A percentile compares a stretch with the other conserved stretches of the same genome.
phyloP scores from a whole-genome alignment of 495 filamentous ascomycete species.

The Astrothelium subdiscretum region DNA sequence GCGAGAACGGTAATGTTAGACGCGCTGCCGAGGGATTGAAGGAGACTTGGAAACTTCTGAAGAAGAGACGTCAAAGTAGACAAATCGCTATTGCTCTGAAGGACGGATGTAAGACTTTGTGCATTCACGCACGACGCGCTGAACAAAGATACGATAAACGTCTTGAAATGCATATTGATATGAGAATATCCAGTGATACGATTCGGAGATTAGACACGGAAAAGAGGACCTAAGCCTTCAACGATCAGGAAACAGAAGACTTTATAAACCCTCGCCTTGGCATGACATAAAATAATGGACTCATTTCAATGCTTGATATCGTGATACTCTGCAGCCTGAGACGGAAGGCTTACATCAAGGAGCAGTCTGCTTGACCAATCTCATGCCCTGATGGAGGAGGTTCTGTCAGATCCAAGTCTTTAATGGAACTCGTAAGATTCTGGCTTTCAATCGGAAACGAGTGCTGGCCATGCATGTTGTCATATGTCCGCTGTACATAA shows the following conservation, averaged over 20 bases:
- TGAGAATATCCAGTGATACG: too few species aligned
- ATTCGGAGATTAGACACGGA: too few species aligned
- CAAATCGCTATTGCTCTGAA: slow-evolving; percentile 29
- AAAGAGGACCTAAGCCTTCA: background rate
- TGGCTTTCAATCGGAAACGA: background rate
- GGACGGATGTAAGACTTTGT: slow-evolving; percentile 25
- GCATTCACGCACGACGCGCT: background rate
- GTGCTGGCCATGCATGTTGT: background rate
- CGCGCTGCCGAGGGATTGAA: slow-evolving; percentile 30
- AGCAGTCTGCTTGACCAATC: background rate
- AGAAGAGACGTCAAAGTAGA: slow-evolving; percentile 36
- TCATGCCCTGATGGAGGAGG: background rate
- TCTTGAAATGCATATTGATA: background rate
- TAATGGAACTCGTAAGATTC: background rate
- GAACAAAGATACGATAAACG: background rate
- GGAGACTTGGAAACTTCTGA: slow-evolving; percentile 28
- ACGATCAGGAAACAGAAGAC: background rate
- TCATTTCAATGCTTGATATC: background rate
- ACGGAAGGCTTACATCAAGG: background rate
- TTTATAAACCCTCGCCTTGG: background rate
- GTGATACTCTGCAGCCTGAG: background rate
- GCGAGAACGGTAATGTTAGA: slow-evolving; percentile 53
- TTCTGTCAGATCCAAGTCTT: background rate
- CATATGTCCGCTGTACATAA: background rate
- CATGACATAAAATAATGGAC: background rate